Percentiles rank a stretch among this genome's conserved stretches.
phyloP scores from a whole-genome alignment of 495 filamentous ascomycete species.

The Hypoxylon subgilvum region DNA sequence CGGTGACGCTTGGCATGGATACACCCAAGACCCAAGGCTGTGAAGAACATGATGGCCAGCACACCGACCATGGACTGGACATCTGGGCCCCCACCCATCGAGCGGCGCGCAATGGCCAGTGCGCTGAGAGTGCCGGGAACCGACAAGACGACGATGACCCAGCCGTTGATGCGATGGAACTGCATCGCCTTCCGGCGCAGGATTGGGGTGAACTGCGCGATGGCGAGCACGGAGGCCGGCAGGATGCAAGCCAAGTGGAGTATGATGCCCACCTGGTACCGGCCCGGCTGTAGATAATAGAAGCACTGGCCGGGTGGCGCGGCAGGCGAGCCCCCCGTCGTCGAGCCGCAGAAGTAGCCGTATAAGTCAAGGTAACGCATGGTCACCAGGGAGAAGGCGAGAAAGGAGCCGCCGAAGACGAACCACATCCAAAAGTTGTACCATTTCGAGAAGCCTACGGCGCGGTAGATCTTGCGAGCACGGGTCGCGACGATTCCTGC shows the following conservation, averaged over 20 bases:
- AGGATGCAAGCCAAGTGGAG: conserved; percentile 55
- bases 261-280: conserved; percentile 52
- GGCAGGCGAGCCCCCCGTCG: conserved; percentile 7
- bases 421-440: conserved; percentile 52
- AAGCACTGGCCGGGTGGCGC: conserved; percentile 58
- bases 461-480: conserved; percentile 38
- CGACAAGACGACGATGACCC: conserved; percentile 50
- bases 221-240: conserved; percentile 53
- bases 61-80: conserved; percentile 47
- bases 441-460: conserved; percentile 47
- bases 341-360: conserved; percentile 33
- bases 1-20: conserved; percentile 59
- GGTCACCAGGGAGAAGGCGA: conserved; percentile 40
- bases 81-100: conserved; percentile 54
- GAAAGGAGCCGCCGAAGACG: conserved; percentile 39
- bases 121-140: conserved; percentile 47
- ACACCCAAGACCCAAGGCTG: conserved; percentile 46
- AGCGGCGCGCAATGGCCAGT: conserved; percentile 50
- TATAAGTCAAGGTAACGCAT: conserved; percentile 47
- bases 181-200: conserved; percentile 54
- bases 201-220: conserved; percentile 58
- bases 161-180: conserved; percentile 62
- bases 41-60: conserved; percentile 46
- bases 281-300: conserved; percentile 46
- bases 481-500: conserved; percentile 7